phyloP scores from a whole-genome alignment of 768 basidiomycete genomes.

The Hemileccinum rubropunctum region DNA sequence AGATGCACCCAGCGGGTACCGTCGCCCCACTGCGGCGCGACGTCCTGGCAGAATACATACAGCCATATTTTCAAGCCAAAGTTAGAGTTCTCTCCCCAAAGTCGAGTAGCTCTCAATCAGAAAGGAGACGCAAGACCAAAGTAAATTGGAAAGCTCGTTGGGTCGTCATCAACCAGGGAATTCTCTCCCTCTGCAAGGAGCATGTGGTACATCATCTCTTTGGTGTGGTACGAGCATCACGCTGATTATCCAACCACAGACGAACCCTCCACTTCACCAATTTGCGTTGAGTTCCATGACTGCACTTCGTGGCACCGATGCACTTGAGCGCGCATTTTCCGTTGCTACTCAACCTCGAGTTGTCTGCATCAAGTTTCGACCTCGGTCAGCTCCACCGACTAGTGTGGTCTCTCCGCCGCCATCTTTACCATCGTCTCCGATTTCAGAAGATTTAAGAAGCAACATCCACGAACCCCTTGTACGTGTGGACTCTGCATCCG shows the following conservation, averaged over 20 bases:
- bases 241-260: conserved; percentile 31
- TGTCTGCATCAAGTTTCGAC: conserved; percentile 41
- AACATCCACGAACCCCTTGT: conserved; percentile 1
- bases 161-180: conserved; percentile 58
- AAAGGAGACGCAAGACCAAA: conserved; percentile 33
- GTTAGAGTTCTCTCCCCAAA: conserved; percentile 41
- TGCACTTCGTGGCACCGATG: conserved; percentile 43
- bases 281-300: conserved; percentile 40
- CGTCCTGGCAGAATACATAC: conserved; percentile 41
- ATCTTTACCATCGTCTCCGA: conserved; percentile 27
- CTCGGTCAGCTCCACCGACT: background rate
- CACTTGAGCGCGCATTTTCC: conserved; percentile 34
- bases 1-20: conserved; percentile 51
- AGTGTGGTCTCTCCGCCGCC: conserved; percentile 14
- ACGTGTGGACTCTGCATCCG: background rate
- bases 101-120: conserved; percentile 10
- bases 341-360: conserved; percentile 28
- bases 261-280: conserved; percentile 36
- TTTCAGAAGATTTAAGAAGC: conserved; percentile 11
- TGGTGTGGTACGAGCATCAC: background rate
- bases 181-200: conserved; percentile 52
- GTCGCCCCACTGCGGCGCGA: conserved; percentile 44
- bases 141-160: conserved; percentile 65
- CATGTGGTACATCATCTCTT: conserved; percentile 42
- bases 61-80: conserved; percentile 59